These are phyloP conservation scores for Diaporthe caulivora DNA, from an alignment of 2,329 filamentous ascomycete genomes.

Conservation along the genomic window DNA sequence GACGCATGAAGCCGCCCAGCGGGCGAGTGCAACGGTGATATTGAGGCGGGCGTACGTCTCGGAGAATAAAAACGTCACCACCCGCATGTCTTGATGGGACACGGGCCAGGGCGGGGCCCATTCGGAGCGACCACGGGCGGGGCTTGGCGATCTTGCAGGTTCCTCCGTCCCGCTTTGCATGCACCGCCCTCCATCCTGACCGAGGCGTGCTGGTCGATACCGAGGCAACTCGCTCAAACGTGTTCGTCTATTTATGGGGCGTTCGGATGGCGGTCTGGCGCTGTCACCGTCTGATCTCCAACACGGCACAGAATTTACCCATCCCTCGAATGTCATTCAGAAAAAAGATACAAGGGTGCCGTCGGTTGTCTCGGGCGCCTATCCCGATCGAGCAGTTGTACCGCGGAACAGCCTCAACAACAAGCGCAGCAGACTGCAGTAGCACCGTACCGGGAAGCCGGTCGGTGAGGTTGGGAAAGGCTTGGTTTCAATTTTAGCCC, in stretches of 20 bases:
- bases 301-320: neutral
- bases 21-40: slow-evolving; percentile 21
- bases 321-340: neutral
- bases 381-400: slow-evolving; percentile 23
- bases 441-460: slow-evolving; percentile 21
- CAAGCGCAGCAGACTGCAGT: slow-evolving; percentile 9
- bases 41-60: neutral
- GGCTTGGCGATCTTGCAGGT: slow-evolving; percentile 22
- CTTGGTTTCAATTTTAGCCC: slow-evolving; percentile 11
- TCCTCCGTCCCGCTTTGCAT: slow-evolving; percentile 9
- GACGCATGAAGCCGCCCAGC: slow-evolving; percentile 12
- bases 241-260: slow-evolving; percentile 25
- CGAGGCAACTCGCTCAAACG: slow-evolving; percentile 3
- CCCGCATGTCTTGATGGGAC: slow-evolving; percentile 2
- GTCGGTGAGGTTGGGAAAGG: slow-evolving; percentile 11
- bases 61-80: slow-evolving; percentile 26
- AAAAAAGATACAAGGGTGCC: neutral
- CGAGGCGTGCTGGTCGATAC: slow-evolving; percentile 17
- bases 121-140: slow-evolving; percentile 12
- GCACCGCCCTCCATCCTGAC: neutral
- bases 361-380: slow-evolving; percentile 16
- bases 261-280: slow-evolving; percentile 24
- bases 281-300: slow-evolving; percentile 25
- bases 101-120: neutral
- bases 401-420: slow-evolving; percentile 20